phyloP scores from a whole-genome alignment of 305 asterid species.

The Fraxinus sp. region DNA sequence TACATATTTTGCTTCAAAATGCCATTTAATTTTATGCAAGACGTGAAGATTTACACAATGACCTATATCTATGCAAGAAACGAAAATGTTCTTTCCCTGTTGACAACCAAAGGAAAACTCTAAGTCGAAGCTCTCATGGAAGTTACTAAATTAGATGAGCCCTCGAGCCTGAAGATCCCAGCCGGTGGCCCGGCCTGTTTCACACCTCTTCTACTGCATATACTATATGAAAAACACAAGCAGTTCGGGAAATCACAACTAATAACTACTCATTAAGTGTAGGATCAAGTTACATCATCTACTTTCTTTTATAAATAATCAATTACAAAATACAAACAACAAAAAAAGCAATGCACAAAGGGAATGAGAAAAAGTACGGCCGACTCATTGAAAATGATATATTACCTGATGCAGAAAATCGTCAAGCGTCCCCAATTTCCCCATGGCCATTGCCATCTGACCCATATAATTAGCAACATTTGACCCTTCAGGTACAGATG shows the following conservation, averaged over 20 bases:
- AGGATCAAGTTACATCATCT: background rate
- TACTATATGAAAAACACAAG: background rate
- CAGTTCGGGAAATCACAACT: background rate
- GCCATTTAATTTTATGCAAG: background rate
- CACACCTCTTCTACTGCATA: background rate
- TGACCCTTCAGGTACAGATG: background rate
- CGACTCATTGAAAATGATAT: background rate
- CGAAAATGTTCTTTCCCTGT: background rate
- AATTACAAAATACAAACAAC: background rate
- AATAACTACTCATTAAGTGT: background rate
- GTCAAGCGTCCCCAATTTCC: conserved; percentile 84
- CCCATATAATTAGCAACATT: conserved; percentile 89
- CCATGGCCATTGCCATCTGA: conserved; percentile 99
- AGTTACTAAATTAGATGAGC: background rate
- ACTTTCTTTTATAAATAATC: background rate
- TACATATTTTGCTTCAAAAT: background rate
- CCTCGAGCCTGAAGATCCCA: background rate
- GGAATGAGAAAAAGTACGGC: background rate
- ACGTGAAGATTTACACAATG: background rate
- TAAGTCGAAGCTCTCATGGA: background rate
- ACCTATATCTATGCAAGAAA: background rate
- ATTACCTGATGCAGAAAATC: conserved; percentile 81
- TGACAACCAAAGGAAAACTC: background rate
- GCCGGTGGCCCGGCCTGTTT: background rate
- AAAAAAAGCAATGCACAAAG: background rate